Evolutionary conservation across 1,284 basidiomycete species (phyloP).

Genomic region (Ustilago tritici): DNA sequence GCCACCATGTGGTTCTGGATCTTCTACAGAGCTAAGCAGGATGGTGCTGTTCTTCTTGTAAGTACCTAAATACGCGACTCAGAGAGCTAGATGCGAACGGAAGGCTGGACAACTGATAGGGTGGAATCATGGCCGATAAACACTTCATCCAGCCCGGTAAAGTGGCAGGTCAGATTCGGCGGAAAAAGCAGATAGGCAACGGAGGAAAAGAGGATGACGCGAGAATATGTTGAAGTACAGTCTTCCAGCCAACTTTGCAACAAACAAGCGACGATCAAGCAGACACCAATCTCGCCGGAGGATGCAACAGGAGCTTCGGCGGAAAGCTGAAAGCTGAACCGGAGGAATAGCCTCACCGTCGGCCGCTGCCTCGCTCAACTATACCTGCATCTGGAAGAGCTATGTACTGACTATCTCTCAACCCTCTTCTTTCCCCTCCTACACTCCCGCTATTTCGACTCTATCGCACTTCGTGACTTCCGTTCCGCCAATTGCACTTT

Average conservation of each 20-base stretch:
- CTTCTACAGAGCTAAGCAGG: constrained; percentile 67
- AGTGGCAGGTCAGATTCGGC: too few relatives aligned
- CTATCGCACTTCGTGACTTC: background rate
- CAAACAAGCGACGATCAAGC: background rate
- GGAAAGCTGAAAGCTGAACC: background rate
- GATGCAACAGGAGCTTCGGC: too few relatives aligned
- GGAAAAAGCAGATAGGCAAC: background rate
- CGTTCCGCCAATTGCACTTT: background rate
- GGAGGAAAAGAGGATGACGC: background rate
- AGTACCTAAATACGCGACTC: constrained; percentile 24
- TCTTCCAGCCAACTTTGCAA: too few relatives aligned
- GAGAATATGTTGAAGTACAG: too few relatives aligned
- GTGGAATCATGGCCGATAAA: too few relatives aligned
- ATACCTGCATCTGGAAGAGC: background rate
- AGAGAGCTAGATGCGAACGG: too few relatives aligned
- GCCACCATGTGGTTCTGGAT: constrained; percentile 70
- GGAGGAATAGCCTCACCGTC: background rate
- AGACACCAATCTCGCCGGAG: background rate
- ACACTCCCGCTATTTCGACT: background rate
- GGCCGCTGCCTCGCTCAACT: background rate
- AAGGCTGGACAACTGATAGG: too few relatives aligned
- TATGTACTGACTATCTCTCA: background rate
- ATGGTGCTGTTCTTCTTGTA: constrained; percentile 68
- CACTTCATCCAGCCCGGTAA: too few relatives aligned
- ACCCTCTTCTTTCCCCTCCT: background rate